Percentiles rank a stretch among this genome's conserved stretches.
Evolutionary conservation across 2,329 filamentous ascomycete genomes (phyloP).

Genomic region (Cytospora paraplurivora): DNA sequence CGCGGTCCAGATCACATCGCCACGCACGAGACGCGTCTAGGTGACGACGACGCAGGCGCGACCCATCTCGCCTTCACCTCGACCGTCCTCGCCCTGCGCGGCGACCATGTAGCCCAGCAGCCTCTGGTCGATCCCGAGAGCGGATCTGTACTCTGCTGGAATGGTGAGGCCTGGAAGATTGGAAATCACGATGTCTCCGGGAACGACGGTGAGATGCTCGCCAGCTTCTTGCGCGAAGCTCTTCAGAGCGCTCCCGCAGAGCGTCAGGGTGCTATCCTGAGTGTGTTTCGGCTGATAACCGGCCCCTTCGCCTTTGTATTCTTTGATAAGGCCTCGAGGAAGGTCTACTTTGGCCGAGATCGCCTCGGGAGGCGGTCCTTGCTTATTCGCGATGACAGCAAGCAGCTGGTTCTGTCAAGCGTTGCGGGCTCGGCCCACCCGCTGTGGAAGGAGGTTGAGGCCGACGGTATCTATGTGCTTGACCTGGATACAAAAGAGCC

Average conservation of each 20-base stretch:
- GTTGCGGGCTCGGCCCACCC: conserved; percentile 56
- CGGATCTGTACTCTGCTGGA: conserved; percentile 85
- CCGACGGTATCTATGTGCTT: conserved; percentile 76
- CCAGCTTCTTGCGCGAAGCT: conserved; percentile 58
- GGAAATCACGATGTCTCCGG: conserved; percentile 58
- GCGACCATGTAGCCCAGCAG: conserved; percentile 69
- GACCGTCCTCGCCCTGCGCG: conserved; percentile 88
- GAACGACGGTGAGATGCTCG: conserved; percentile 78
- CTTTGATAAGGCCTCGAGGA: conserved; percentile 63
- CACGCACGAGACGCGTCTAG: conserved; percentile 40
- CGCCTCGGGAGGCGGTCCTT: conserved; percentile 85
- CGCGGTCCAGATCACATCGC: conserved; percentile 64
- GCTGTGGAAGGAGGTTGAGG: conserved; percentile 79
- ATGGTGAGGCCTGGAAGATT: conserved; percentile 91
- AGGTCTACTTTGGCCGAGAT: conserved; percentile 82
- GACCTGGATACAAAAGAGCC: conserved; percentile 45
- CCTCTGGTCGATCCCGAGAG: conserved; percentile 64
- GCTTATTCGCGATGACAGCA: conserved; percentile 54
- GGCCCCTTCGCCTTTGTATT: conserved; percentile 92
- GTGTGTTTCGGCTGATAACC: conserved; percentile 62
- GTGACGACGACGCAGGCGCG: conserved; percentile 33
- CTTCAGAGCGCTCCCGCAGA: conserved; percentile 32
- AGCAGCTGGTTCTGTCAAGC: conserved; percentile 67
- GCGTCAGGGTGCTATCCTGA: conserved; percentile 44
- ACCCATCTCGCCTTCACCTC: conserved; percentile 68